Conservation (phyloP, 768 basidiomycete species). For the Amanita inopinata region DNA sequence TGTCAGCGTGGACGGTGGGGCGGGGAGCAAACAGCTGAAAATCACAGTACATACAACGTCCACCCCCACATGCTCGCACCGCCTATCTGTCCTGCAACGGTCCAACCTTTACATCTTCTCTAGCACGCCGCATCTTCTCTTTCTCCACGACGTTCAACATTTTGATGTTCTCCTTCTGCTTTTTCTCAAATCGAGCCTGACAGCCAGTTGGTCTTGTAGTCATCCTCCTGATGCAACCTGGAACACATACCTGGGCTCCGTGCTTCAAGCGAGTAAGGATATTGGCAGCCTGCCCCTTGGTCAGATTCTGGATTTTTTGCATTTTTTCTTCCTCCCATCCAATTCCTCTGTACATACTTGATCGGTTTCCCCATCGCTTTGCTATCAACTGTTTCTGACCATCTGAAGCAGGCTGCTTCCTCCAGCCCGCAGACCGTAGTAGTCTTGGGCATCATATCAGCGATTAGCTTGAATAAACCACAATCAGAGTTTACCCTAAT, state of each 20-base stretch:
- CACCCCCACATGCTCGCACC: no score
- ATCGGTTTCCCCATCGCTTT: slow-evolving; percentile 35
- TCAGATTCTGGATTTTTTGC: slow-evolving; percentile 35
- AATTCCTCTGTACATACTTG: slow-evolving; percentile 14
- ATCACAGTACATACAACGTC: no score
- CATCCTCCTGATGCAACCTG: neutral
- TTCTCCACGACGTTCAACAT: slow-evolving; percentile 26
- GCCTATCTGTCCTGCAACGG: slow-evolving; percentile 25
- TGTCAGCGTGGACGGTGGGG: neutral
- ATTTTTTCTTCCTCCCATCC: slow-evolving; percentile 14
- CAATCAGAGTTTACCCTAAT: slow-evolving; percentile 32
- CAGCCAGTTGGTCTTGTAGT: slow-evolving; percentile 6
- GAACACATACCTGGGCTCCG: slow-evolving; percentile 50
- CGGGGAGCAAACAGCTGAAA: no score
- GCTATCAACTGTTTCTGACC: slow-evolving; percentile 47
- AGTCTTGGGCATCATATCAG: slow-evolving; percentile 30
- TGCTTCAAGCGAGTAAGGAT: slow-evolving; percentile 72
- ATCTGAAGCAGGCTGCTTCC: slow-evolving; percentile 48
- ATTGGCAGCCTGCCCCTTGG: slow-evolving; percentile 72
- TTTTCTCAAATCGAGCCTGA: slow-evolving; percentile 51
- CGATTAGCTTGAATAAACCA: neutral
- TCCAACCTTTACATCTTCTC: slow-evolving; percentile 55
- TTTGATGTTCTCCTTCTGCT: slow-evolving; percentile 31
- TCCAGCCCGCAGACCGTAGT: slow-evolving; percentile 57
- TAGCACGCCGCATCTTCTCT: slow-evolving; percentile 40